Conservation (phyloP, 2,329 filamentous ascomycete species). For the Fusarium caatingaense region DNA sequence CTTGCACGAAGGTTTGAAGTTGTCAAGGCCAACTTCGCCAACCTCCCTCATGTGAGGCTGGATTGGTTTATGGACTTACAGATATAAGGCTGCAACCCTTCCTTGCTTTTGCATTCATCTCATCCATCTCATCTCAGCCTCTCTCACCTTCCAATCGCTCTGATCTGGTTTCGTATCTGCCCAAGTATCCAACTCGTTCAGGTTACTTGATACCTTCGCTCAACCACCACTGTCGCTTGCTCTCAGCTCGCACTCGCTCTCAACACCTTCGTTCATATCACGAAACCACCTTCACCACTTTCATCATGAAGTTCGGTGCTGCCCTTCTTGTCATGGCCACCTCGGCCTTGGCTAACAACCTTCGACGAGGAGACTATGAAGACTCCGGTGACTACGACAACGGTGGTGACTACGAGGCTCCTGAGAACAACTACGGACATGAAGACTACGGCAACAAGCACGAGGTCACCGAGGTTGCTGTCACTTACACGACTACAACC, state of each 20-base stretch:
- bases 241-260: constrained; percentile 35
- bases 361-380: constrained; percentile 36
- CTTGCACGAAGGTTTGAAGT: constrained; percentile 29
- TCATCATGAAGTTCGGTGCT: constrained; percentile 45
- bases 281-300: constrained; percentile 7
- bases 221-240: constrained; percentile 36
- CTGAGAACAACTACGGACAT: constrained; percentile 16
- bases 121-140: constrained; percentile 28
- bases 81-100: constrained; percentile 43
- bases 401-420: constrained; percentile 16
- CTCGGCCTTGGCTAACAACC: constrained; percentile 41
- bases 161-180: constrained; percentile 21
- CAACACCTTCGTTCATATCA: constrained; percentile 33
- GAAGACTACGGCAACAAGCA: constrained; percentile 9
- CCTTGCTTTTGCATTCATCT: constrained; percentile 22
- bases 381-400: constrained; percentile 9
- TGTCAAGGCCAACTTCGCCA: constrained; percentile 36
- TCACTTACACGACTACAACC: constrained; percentile 57
- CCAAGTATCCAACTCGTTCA: constrained; percentile 48
- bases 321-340: constrained; percentile 42
- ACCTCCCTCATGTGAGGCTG: constrained; percentile 17
- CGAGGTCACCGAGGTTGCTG: constrained; percentile 37
- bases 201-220: constrained; percentile 48
- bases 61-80: constrained; percentile 15
- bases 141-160: constrained; percentile 25